phyloP scores from a whole-genome alignment of 148 eudicot genomes.

The Simmondsia chinensis region DNA sequence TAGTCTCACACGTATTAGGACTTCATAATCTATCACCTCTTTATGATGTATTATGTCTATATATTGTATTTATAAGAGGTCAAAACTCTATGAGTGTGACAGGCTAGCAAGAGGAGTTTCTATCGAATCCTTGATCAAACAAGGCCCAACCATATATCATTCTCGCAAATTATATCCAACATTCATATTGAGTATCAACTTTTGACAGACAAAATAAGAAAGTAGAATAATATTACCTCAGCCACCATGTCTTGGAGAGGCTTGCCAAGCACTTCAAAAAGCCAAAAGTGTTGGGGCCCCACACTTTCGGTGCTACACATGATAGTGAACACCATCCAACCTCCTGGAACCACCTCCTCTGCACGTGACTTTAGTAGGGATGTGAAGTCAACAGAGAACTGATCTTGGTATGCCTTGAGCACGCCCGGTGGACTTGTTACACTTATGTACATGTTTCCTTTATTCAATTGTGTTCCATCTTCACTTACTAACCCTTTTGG shows the following conservation, averaged over 20 bases:
- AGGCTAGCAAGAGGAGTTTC: too few relatives aligned
- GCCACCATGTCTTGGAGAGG: slow-evolving; percentile 5
- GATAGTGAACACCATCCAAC: slow-evolving; percentile 13
- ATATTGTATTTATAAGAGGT: too few relatives aligned
- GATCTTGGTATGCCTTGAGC: slow-evolving; percentile 4
- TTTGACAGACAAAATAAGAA: too few relatives aligned
- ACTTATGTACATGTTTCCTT: slow-evolving; percentile 15
- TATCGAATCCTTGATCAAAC: too few relatives aligned
- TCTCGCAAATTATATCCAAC: too few relatives aligned
- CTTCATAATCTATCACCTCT: too few relatives aligned
- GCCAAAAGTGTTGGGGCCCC: slow-evolving; percentile 6
- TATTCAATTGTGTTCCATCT: slow-evolving; percentile 8
- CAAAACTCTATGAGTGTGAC: too few relatives aligned
- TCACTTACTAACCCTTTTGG: slow-evolving; percentile 11
- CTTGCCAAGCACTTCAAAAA: slow-evolving; percentile 1
- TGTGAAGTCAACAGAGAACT: slow-evolving; percentile 12
- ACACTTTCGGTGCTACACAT: slow-evolving; percentile 2
- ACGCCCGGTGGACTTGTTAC: slow-evolving; percentile 11
- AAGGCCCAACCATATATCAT: too few relatives aligned
- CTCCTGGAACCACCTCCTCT: slow-evolving; percentile 10
- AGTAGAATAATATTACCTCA: too few relatives aligned
- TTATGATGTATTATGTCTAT: too few relatives aligned
- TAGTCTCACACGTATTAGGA: too few relatives aligned
- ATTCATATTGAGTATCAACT: too few relatives aligned
- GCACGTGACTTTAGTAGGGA: slow-evolving; percentile 5